These are phyloP conservation scores for Candida anglica DNA, from an alignment of 805 yeast species.

Conservation along the genomic window DNA sequence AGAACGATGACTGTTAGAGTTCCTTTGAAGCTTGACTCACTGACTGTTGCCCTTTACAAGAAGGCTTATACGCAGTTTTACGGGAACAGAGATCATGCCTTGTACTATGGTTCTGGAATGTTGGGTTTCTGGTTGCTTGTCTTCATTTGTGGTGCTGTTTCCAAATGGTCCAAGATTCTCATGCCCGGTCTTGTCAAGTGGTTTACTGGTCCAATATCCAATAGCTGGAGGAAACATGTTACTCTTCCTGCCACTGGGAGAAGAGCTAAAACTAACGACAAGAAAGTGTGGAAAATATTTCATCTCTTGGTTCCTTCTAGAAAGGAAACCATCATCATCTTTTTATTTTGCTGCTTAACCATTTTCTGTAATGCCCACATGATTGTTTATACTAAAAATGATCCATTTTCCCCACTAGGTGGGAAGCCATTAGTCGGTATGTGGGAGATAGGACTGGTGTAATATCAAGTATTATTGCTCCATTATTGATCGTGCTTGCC, in stretches of 20 bases:
- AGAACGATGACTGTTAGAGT: constrained; percentile 8
- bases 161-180: constrained; percentile 28
- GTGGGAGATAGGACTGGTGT: constrained; percentile 48
- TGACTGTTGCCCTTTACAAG: not conserved
- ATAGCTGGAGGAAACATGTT: constrained; percentile 27
- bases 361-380: constrained; percentile 18
- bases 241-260: constrained; percentile 37
- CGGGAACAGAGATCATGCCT: constrained; percentile 41
- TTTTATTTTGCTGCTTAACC: constrained; percentile 25
- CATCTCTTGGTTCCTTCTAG: constrained; percentile 43
- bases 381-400: constrained; percentile 22
- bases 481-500: constrained; percentile 55
- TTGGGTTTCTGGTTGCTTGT: constrained; percentile 29
- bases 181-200: constrained; percentile 16
- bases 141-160: constrained; percentile 17
- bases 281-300: constrained; percentile 20
- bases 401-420: constrained; percentile 29
- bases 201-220: constrained; percentile 25
- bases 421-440: constrained; percentile 34
- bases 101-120: constrained; percentile 36
- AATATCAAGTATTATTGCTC: constrained; percentile 46
- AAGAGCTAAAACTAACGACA: constrained; percentile 22
- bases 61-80: constrained; percentile 31
- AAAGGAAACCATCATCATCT: constrained; percentile 28
- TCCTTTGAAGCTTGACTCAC: constrained; percentile 1